These are phyloP conservation scores for Pseudoscleropodium purum DNA, from an alignment of 225 moss, liverwort and hornwort genomes.

Conservation along the genomic window DNA sequence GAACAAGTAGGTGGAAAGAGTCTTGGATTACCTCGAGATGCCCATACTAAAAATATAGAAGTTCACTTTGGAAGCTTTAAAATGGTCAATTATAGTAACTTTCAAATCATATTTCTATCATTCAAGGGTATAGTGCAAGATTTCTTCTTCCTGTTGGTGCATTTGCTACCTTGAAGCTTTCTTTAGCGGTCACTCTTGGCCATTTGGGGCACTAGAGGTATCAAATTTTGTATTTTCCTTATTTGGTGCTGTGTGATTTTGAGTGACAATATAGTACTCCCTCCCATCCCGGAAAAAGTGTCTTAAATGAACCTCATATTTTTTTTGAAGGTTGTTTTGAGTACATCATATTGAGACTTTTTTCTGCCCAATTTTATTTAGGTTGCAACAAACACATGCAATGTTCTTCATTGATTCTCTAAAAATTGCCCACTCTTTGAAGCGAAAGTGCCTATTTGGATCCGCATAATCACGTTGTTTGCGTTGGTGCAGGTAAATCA, in stretches of 20 bases:
- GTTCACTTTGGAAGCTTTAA: neutral
- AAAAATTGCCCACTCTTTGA: neutral
- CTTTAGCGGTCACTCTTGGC: neutral
- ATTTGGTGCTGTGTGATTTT: conserved; percentile 19
- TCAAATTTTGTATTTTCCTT: conserved; percentile 36
- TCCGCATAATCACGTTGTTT: neutral
- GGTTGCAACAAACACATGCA: neutral
- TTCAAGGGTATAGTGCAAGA: neutral
- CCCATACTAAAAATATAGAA: neutral
- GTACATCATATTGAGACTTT: too few species aligned
- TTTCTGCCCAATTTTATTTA: neutral
- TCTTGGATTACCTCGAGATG: neutral
- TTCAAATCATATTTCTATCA: neutral
- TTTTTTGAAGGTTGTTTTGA: neutral
- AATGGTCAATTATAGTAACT: neutral
- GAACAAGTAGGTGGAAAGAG: neutral
- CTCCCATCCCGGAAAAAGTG: neutral
- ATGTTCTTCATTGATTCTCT: neutral
- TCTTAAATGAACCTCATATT: neutral
- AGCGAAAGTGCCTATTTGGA: neutral
- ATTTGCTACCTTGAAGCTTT: neutral
- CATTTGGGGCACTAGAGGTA: neutral
- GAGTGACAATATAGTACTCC: neutral
- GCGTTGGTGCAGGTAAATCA: conserved; percentile 21
- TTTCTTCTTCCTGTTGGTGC: neutral